Evolutionary conservation across 805 yeast genomes (phyloP).

Genomic region (Cyberlindnera xishuangbannaensis): DNA sequence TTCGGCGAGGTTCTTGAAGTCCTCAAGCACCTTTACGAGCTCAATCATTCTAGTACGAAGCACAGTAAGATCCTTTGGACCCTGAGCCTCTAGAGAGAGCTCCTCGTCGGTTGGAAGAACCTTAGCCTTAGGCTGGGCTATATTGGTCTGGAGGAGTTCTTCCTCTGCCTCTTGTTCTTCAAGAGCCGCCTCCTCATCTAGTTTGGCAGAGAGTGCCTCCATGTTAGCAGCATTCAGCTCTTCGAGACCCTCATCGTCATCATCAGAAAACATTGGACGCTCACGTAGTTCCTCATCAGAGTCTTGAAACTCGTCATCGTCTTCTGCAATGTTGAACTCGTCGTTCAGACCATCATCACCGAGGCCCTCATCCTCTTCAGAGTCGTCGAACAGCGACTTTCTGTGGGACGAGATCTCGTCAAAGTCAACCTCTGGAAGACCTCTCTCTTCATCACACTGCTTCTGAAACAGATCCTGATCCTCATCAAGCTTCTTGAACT

Average conservation of each 20-base stretch:
- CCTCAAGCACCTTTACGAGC: conserved; percentile 88
- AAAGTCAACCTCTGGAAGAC: conserved; percentile 58
- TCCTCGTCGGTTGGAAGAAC: conserved; percentile 71
- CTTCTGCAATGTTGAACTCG: conserved; percentile 55
- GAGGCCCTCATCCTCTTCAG: conserved; percentile 32
- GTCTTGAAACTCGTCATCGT: conserved; percentile 30
- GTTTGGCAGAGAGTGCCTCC: conserved; percentile 67
- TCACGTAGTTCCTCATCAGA: conserved; percentile 24
- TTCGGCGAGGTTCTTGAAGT: conserved; percentile 76
- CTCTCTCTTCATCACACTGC: conserved; percentile 36
- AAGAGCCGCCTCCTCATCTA: conserved; percentile 55
- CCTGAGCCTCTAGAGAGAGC: conserved; percentile 39
- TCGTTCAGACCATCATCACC: conserved; percentile 31
- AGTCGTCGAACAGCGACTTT: conserved; percentile 69
- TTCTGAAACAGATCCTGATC: conserved; percentile 22
- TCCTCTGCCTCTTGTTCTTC: conserved; percentile 60
- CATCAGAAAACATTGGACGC: conserved; percentile 24
- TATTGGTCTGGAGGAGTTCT: conserved; percentile 53
- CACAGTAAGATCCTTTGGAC: conserved; percentile 71
- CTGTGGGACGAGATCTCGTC: conserved; percentile 66
- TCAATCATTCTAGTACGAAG: conserved; percentile 93
- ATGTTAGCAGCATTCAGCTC: conserved; percentile 77
- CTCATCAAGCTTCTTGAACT: conserved; percentile 21
- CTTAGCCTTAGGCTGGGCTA: conserved; percentile 66
- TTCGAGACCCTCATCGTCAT: conserved; percentile 57